phyloP scores from a whole-genome alignment of 2,329 filamentous ascomycete genomes.

The Ophiostoma angusticollis region DNA sequence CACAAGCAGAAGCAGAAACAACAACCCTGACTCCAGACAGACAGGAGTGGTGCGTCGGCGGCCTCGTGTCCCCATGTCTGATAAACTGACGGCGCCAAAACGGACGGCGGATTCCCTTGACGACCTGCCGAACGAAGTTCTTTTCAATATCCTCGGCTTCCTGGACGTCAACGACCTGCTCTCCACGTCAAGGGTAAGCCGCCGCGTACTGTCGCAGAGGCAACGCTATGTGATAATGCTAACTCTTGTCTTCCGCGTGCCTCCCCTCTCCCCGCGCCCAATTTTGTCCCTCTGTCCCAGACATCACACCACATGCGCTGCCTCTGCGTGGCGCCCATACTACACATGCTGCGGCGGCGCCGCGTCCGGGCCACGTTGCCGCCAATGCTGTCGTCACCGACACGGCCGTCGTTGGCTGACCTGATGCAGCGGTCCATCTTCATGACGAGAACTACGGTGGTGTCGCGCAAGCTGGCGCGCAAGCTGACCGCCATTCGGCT shows the following conservation, averaged over 20 bases:
- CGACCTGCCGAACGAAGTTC: conserved; percentile 41
- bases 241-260: background rate
- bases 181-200: conserved; percentile 39
- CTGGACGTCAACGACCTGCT: conserved; percentile 46
- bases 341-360: conserved; percentile 50
- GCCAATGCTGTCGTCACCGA: conserved; percentile 41
- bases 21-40: no score
- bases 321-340: conserved; percentile 50
- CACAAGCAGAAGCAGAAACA: background rate
- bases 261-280: background rate
- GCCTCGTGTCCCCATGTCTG: no score
- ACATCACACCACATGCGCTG: conserved; percentile 48
- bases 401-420: conserved; percentile 45
- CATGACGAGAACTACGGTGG: conserved; percentile 50
- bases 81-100: no score
- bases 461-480: conserved; percentile 49
- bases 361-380: conserved; percentile 41
- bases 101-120: no score
- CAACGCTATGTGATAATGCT: background rate
- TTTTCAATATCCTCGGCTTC: conserved; percentile 41
- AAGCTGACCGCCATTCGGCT: conserved; percentile 54
- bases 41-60: no score
- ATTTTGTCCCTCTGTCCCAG: conserved; percentile 29
- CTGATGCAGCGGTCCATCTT: conserved; percentile 54
- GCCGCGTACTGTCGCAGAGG: background rate